Conservation (phyloP, 148 eudicot species). For the Camellia lanceoleosa region DNA sequence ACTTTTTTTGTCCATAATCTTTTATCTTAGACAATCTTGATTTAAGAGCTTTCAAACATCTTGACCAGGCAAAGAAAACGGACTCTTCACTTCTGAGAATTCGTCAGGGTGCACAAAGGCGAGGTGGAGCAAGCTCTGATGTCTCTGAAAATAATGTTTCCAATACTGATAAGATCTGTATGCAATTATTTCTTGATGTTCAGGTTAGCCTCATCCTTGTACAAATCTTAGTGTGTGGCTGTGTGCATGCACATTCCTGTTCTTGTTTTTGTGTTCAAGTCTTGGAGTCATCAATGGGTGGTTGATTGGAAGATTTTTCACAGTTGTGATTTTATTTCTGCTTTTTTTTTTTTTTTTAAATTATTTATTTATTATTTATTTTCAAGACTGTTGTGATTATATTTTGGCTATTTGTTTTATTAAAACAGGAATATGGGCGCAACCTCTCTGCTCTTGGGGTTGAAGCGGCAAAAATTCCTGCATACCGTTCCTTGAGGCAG, state of each 20-base stretch:
- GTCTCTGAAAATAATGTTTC: slow-evolving; percentile 70
- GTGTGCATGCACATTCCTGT: no score
- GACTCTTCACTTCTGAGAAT: slow-evolving; percentile 73
- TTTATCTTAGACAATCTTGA: slow-evolving; percentile 6
- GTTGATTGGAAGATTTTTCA: neutral
- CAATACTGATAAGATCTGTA: slow-evolving; percentile 86
- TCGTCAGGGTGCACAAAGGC: slow-evolving; percentile 83
- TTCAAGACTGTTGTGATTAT: no score
- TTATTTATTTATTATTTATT: no score
- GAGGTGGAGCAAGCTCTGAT: slow-evolving; percentile 83
- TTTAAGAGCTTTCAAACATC: slow-evolving; percentile 7
- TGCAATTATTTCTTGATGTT: slow-evolving; percentile 93
- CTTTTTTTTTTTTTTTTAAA: neutral
- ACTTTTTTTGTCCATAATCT: slow-evolving; percentile 1
- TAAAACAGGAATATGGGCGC: slow-evolving; percentile 81
- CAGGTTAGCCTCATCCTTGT: slow-evolving; percentile 46
- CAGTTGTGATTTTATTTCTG: neutral
- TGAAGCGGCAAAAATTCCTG: slow-evolving; percentile 64
- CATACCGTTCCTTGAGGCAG: slow-evolving; percentile 74
- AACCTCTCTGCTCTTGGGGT: slow-evolving; percentile 78
- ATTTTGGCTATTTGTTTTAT: neutral
- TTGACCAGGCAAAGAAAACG: slow-evolving; percentile 67
- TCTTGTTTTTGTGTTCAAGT: neutral
- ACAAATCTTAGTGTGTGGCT: neutral
- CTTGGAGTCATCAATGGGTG: neutral